Conservation (phyloP, 140 eudicot genomes). For the Cichorium intybus region DNA sequence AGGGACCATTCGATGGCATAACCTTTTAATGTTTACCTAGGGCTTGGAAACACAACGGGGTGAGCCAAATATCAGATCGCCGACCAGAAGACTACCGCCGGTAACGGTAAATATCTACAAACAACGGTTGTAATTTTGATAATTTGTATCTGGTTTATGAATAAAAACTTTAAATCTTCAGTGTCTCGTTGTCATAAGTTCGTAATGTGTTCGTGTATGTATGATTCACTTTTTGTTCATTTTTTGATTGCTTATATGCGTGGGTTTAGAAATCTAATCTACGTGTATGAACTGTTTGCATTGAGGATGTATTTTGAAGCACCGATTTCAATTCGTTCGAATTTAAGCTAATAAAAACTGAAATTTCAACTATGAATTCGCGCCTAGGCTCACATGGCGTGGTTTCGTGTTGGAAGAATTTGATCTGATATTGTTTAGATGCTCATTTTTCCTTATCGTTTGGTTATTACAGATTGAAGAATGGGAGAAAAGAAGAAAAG, state of each 20-base stretch:
- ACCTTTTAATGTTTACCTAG: neutral
- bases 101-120: slow-evolving; percentile 8
- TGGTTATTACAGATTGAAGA: slow-evolving; percentile 13
- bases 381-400: neutral
- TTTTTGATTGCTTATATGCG: neutral
- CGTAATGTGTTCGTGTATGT: neutral
- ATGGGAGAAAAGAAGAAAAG: slow-evolving; percentile 95
- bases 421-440: neutral
- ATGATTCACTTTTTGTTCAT: neutral
- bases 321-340: neutral
- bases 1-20: neutral
- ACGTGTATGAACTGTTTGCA: neutral
- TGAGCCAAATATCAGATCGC: slow-evolving; percentile 8
- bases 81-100: neutral
- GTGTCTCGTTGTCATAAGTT: neutral
- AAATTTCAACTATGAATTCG: neutral
- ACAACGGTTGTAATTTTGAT: neutral
- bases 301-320: neutral
- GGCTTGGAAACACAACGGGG: slow-evolving; percentile 2
- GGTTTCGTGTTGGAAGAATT: neutral
- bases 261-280: neutral
- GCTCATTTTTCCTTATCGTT: neutral
- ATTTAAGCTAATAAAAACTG: neutral
- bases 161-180: neutral
- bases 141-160: neutral